Evolutionary conservation across 176 grass and related monocot genomes (phyloP), one percentile per base, ranked within the genome.

Genomic region (Triticum turgidum): DNA sequence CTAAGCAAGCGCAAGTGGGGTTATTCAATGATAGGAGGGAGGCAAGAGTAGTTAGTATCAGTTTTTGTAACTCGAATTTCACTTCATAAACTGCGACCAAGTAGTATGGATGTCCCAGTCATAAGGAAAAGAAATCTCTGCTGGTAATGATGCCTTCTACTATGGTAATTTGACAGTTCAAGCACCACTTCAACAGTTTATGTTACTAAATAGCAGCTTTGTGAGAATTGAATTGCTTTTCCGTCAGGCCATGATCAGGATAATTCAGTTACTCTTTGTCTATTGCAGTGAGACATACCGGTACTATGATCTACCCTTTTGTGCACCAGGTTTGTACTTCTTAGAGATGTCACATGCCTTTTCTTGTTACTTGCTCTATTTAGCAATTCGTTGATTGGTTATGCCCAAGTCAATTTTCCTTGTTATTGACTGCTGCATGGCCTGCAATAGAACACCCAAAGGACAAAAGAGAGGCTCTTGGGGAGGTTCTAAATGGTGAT

Each of bases 231-330:
- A 11, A 51, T 17, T 75, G 10, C 34, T 51, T 84, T 52, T 74
- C 47, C 65, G 18, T 78, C 88, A 83, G 7, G 38, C 21, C 25
- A 51, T 85, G 38, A 42, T 74, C 34, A 65, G 39, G 29, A 69
- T 82, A 56, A 84, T 30, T 62, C 29, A 80, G 20, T 61, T 80
- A 22, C 76, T 27, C 30, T 64, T 68, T 82, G 11, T 87, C 14
- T 83, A 76, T 90, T 95, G 77, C 96, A 98, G 96, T 88, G 93
- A 98, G 81, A 98, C 96, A 6, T 98, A 93, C 79, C 89, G 96
- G 33, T 98, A 93, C 86, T 98, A 95, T 79, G 96, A 98, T 88
- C 84, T 98, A 35, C 93, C 96, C 72, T 93, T 98, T 68, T 95
- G 95, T 85, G 83, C 86, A 45, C 95, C 93, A 93, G 95, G 95